Evolutionary conservation across 257 asterid species (phyloP).

Genomic region (Solanum chilense): DNA sequence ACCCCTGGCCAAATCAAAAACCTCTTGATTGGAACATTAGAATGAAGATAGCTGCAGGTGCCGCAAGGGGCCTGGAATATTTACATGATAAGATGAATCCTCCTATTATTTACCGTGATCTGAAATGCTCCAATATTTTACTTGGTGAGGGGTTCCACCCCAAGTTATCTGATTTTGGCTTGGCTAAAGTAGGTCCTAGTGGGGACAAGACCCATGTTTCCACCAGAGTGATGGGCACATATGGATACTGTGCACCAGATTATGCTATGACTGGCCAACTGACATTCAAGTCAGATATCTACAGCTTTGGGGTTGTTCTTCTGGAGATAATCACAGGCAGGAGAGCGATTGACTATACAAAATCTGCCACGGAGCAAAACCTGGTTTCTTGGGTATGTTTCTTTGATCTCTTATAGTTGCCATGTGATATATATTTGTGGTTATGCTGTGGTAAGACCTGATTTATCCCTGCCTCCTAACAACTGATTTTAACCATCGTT

Average conservation of each 20-base stretch:
- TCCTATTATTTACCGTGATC: slow-evolving; percentile 71
- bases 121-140: slow-evolving; percentile 70
- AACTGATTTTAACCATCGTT: background rate
- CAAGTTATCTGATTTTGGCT: slow-evolving; percentile 83
- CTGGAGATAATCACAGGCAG: slow-evolving; percentile 76
- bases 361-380: slow-evolving; percentile 28
- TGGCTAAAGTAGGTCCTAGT: slow-evolving; percentile 69
- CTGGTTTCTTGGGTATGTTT: slow-evolving; percentile 60
- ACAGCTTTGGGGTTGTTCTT: slow-evolving; percentile 82
- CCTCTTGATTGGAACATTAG: slow-evolving; percentile 59
- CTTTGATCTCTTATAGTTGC: background rate
- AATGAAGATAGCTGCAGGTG: slow-evolving; percentile 84
- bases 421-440: background rate
- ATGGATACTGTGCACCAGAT: slow-evolving; percentile 86
- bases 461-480: background rate
- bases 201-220: slow-evolving; percentile 80
- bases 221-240: slow-evolving; percentile 90
- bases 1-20: slow-evolving; percentile 16
- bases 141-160: slow-evolving; percentile 59
- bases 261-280: slow-evolving; percentile 86
- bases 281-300: slow-evolving; percentile 70
- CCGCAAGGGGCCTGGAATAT: slow-evolving; percentile 76
- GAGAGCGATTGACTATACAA: slow-evolving; percentile 51
- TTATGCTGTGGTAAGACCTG: background rate
- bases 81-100: slow-evolving; percentile 66